Base-by-base conservation (phyloP, 805 yeast species). In the Debaryomyces maramus region DNA sequence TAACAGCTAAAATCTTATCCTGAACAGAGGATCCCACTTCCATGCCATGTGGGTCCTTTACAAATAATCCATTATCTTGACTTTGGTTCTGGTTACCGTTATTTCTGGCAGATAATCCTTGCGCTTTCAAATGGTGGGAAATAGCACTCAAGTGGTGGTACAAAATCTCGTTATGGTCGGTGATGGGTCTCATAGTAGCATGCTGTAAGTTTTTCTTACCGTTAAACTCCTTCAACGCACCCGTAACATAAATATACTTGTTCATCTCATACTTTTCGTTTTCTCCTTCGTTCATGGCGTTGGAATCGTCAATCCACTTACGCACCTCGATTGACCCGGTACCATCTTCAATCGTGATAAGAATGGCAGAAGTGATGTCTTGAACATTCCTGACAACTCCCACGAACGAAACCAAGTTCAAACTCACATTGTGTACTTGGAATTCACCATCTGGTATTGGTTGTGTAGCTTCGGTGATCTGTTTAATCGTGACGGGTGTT, bases 401-500 rank as follows among this genome's bases (percentile, higher is more conserved):
- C 6, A 83, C 78, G 51, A 85, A 60, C 18, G 81, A 72, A 9
- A 85, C 83, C 56, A 78, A 73, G 49, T 75, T 78, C 38, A 85
- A 61, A 40, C 81, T 83, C 29, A 83, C 75, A 32, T 79, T 80
- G 51, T 80, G 73, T 23, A 80, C 62, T 20, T 64, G 69, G 57
- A 75, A 85, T 5, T 83, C 84, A 9, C 84, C 85, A 55, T 85
- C 95, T 29, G 83, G 85, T 3, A 77, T 74, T 3, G 70, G 64
- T 42, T 79, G 86, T 11, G 72, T 67, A 3, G 85, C 74, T 38
- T 82, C 87, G 43, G 75, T 67, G 43, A 85, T 72, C 59, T 83
- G 86, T 54, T 83, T 85, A 51, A 85, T 79, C 1, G 95, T 85
- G 9, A 84, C 88, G 2, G 95, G 90, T 3, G 72, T 67, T 32